A percentile compares a stretch with the other conserved stretches of the same genome.
These are phyloP conservation scores for Fusarium kyushuense DNA, from an alignment of 2,329 filamentous ascomycete genomes.

Conservation along the genomic window DNA sequence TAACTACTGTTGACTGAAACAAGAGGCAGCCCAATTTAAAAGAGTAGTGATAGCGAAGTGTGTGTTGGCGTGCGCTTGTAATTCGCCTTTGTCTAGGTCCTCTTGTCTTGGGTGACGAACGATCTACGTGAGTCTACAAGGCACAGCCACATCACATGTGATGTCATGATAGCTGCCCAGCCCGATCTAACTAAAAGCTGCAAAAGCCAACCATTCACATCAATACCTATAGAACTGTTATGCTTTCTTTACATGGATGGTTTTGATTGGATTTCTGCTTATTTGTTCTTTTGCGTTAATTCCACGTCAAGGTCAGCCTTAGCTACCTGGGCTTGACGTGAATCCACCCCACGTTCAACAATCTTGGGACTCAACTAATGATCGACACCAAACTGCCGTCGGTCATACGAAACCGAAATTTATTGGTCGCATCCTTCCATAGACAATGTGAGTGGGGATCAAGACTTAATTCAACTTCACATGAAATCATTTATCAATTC, in stretches of 20 bases:
- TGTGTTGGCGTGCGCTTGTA: slow-evolving; percentile 46
- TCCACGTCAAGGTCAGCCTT: background rate
- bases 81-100: slow-evolving; percentile 42
- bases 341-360: slow-evolving; percentile 30
- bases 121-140: slow-evolving; percentile 21
- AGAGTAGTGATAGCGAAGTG: slow-evolving; percentile 20
- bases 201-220: background rate
- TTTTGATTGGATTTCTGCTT: background rate
- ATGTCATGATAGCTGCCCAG: slow-evolving; percentile 48
- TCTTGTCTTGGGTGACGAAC: slow-evolving; percentile 36
- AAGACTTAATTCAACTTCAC: slow-evolving; percentile 22
- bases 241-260: no score
- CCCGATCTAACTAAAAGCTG: slow-evolving; percentile 3
- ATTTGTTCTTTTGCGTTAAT: background rate
- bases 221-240: no score
- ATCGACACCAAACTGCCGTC: slow-evolving; percentile 39
- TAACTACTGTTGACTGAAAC: slow-evolving; percentile 10
- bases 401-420: slow-evolving; percentile 33
- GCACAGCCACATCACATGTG: slow-evolving; percentile 52
- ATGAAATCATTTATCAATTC: slow-evolving; percentile 23
- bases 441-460: slow-evolving; percentile 7
- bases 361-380: slow-evolving; percentile 17
- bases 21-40: slow-evolving; percentile 39
- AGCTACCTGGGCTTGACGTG: background rate
- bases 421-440: slow-evolving; percentile 8